Evolutionary conservation across 2,329 filamentous ascomycete species (phyloP).

Genomic region (Microdochium paspali): DNA sequence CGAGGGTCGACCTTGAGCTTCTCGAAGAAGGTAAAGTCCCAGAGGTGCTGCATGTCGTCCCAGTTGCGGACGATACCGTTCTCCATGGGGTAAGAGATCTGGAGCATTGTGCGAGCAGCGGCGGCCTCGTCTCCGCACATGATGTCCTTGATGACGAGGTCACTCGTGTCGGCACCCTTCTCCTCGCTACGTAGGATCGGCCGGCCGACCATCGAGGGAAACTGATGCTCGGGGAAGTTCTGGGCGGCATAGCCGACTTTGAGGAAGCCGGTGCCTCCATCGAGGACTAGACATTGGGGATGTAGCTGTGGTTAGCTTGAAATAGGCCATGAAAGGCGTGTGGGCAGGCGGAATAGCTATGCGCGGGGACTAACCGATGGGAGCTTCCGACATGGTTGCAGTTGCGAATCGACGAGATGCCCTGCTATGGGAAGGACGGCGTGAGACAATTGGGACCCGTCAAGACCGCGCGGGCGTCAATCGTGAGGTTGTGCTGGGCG

Average conservation of each 20-base stretch:
- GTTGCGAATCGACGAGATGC: background rate
- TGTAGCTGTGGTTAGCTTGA: constrained; percentile 10
- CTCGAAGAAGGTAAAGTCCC: constrained; percentile 97
- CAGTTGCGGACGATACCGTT: constrained; percentile 99
- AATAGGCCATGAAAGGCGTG: background rate
- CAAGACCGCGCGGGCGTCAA: background rate
- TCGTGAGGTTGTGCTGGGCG: background rate
- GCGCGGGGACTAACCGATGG: constrained; percentile 2
- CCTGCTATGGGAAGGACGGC: background rate
- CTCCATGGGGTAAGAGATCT: constrained; percentile 99
- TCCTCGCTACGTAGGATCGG: constrained; percentile 97
- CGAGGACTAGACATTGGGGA: constrained; percentile 61
- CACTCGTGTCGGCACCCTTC: constrained; percentile 50
- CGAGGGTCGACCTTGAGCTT: constrained; percentile 90
- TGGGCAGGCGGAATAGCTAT: constrained; percentile 1
- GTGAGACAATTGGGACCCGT: background rate
- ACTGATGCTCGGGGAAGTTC: constrained; percentile 99
- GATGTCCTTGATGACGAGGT: constrained; percentile 86
- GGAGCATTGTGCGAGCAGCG: constrained; percentile 90
- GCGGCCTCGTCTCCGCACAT: constrained; percentile 99
- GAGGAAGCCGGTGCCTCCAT: constrained; percentile 98
- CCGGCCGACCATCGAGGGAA: constrained; percentile 94
- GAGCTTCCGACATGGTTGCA: constrained; percentile 3
- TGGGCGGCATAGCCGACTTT: constrained; percentile 98
- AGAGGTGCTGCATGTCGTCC: constrained; percentile 99